Base-by-base conservation (phyloP, 192 early-diverging fungal species). In the Coemansia sp. region DNA sequence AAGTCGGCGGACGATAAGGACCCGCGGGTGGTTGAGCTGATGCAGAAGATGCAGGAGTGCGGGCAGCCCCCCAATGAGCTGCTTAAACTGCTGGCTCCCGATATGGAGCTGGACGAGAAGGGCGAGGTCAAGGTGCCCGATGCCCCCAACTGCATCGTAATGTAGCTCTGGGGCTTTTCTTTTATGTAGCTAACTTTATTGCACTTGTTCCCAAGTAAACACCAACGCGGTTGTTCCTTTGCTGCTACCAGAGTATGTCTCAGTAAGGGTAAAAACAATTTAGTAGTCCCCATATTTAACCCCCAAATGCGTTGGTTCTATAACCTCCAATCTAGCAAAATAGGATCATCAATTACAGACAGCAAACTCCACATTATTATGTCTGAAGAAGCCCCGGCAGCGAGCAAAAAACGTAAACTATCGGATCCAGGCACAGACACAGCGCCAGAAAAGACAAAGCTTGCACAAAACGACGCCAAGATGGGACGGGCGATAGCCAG, bases 1-100 rank as follows among this genome's bases (percentile, higher is more conserved):
- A 38, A 60, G 53, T 42, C 18, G 20, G 28, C 45, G n/a, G 79
- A 64, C 1, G 83, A 86, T 3, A 87, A 88, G 41, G 88, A 85
- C 32, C 62, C 67, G n/a, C 88, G 88, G 53, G 84, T 98, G 40
- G 82, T 88, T n/a, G 89, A 93, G 44, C 81, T 99, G 51, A 96
- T 99, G 96, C 87, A 92, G 75, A 74, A 93, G 85, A 94, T 99
- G 90, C 95, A 99, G 85, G 92, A 93, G 36, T 86, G 82, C 41
- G 97, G 97, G 30, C 93, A 97, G 61, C 97, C 97, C 16, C 97
- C 97, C 5, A 82, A 87, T 38, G 93, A 87, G 51, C 80, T 99
- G 16, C 65, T 99, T 55, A 85, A 91, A 56, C 88, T 93, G 23
- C 67, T 98, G 59, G 91, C 92, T 14, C 96, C 96, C 10, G 96